These are phyloP conservation scores for Agrocybe chaxingu DNA, from an alignment of 768 basidiomycete species.

Conservation along the genomic window DNA sequence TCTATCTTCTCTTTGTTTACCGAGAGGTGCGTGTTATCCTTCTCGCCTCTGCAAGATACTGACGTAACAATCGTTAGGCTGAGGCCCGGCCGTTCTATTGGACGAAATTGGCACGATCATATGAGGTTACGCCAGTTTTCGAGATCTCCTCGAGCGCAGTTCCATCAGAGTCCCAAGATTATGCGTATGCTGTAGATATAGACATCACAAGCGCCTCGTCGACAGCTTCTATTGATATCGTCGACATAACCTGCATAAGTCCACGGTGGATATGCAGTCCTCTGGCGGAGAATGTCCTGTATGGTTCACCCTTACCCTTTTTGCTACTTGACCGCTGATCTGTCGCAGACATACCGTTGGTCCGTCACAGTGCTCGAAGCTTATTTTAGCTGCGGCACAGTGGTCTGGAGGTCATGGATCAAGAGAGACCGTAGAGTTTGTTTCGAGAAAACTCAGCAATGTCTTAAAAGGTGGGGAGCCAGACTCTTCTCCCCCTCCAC, in stretches of 20 bases:
- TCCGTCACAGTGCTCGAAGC: slow-evolving; percentile 44
- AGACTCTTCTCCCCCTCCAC: slow-evolving; percentile 43
- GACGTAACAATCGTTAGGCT: slow-evolving; percentile 29
- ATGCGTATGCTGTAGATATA: slow-evolving; percentile 51
- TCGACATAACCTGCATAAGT: slow-evolving; percentile 63
- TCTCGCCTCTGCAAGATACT: neutral
- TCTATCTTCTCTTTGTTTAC: slow-evolving; percentile 52
- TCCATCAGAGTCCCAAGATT: slow-evolving; percentile 47
- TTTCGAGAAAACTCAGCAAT: slow-evolving; percentile 44
- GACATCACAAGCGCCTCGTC: slow-evolving; percentile 52
- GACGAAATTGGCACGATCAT: slow-evolving; percentile 48
- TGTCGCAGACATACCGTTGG: slow-evolving; percentile 37
- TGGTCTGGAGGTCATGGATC: slow-evolving; percentile 35
- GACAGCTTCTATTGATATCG: slow-evolving; percentile 40
- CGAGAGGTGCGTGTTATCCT: slow-evolving; percentile 20
- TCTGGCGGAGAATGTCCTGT: slow-evolving; percentile 37
- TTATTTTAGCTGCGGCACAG: slow-evolving; percentile 39
- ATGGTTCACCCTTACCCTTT: slow-evolving; percentile 23
- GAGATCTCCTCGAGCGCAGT: slow-evolving; percentile 46
- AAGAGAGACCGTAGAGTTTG: slow-evolving; percentile 45
- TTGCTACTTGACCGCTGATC: slow-evolving; percentile 3
- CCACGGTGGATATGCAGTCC: slow-evolving; percentile 61
- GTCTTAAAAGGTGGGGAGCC: slow-evolving; percentile 48
- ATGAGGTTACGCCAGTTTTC: slow-evolving; percentile 61
- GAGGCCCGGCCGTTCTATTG: slow-evolving; percentile 53